Conservation (phyloP, 208 protist species). For the Wallacemonas sp. region DNA sequence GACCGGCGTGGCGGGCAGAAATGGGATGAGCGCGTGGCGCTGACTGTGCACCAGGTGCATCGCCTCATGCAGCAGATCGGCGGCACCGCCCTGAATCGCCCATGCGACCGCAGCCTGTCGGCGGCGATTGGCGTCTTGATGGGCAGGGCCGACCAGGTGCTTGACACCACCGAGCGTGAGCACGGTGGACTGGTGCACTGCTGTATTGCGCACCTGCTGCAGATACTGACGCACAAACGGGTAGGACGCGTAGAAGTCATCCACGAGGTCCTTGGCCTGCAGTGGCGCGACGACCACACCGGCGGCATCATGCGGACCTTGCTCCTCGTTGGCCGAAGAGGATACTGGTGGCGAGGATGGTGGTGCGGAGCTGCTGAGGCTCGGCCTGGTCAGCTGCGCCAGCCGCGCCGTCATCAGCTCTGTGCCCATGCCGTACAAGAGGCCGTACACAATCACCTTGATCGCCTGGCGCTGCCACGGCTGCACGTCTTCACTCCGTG, state of each 20-base stretch:
- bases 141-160: slow-evolving; percentile 33
- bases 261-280: slow-evolving; percentile 44
- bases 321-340: too few relatives aligned
- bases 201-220: slow-evolving; percentile 41
- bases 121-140: slow-evolving; percentile 41
- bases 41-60: slow-evolving; percentile 73
- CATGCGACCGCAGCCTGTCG: slow-evolving; percentile 70
- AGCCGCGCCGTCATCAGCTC: slow-evolving; percentile 57
- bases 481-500: slow-evolving; percentile 16
- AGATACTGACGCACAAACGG: slow-evolving; percentile 60
- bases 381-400: slow-evolving; percentile 9
- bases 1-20: slow-evolving; percentile 47
- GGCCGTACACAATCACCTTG: slow-evolving; percentile 89
- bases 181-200: slow-evolving; percentile 33
- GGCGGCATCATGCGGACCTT: too few relatives aligned
- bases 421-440: slow-evolving; percentile 89
- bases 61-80: slow-evolving; percentile 77
- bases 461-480: slow-evolving; percentile 48
- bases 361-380: not conserved
- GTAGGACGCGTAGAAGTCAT: slow-evolving; percentile 59
- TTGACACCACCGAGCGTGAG: slow-evolving; percentile 51
- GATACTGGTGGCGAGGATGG: too few relatives aligned
- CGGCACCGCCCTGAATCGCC: slow-evolving; percentile 84
- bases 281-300: slow-evolving; percentile 1
- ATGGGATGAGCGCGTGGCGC: slow-evolving; percentile 55